Evolutionary conservation across 225 moss, liverwort and hornwort species (phyloP).

Genomic region (Marchantia polymorpha): DNA sequence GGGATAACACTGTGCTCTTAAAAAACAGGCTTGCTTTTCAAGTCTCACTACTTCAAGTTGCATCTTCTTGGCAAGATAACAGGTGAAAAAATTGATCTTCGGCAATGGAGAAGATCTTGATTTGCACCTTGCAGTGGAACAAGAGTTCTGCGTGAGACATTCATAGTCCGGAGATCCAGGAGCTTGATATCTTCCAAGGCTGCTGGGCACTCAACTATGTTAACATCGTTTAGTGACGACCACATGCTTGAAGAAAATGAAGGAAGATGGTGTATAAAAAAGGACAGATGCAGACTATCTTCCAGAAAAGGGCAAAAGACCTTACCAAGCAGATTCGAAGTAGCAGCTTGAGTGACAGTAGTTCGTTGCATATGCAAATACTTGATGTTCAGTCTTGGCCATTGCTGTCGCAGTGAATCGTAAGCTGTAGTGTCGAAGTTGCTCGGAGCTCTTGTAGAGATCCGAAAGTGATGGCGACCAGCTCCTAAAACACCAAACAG

Average conservation of each 20-base stretch:
- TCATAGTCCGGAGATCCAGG: conserved; percentile 58
- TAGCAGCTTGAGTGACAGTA: conserved; percentile 52
- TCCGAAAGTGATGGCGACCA: no score
- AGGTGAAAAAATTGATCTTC: no score
- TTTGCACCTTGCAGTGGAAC: conserved; percentile 53
- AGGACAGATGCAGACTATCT: no score
- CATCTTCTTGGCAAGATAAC: no score
- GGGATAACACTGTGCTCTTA: no score
- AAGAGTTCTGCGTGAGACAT: conserved; percentile 43
- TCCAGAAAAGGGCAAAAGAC: no score
- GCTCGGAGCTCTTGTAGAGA: neutral
- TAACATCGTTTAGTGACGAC: neutral
- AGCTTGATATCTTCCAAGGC: conserved; percentile 54
- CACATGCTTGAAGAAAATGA: no score
- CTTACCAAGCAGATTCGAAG: conserved; percentile 57
- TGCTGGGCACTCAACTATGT: conserved; percentile 21
- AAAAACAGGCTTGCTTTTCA: neutral
- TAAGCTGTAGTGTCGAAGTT: neutral
- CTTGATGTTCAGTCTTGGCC: conserved; percentile 49
- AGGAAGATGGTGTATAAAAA: no score
- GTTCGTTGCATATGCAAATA: conserved; percentile 57
- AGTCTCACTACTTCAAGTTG: no score
- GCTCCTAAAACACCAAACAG: no score
- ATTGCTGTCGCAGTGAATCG: conserved; percentile 33
- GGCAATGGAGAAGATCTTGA: no score